Evolutionary conservation across 108 stramenopile species (phyloP).

Genomic region (Chaetoceros muelleri): DNA sequence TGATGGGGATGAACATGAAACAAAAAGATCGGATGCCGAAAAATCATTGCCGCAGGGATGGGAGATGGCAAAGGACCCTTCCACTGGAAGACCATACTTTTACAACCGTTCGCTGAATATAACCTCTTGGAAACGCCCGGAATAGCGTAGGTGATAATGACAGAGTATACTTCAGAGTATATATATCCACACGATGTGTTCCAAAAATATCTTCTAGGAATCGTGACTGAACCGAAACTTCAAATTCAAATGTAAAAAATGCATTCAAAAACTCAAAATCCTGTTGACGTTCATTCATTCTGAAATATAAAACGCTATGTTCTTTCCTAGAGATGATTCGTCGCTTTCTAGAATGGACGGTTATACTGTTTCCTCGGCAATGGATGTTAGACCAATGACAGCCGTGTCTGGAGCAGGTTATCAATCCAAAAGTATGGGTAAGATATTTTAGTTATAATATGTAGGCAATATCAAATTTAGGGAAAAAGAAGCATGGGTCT

Average conservation of each 20-base stretch:
- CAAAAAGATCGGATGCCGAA: no score
- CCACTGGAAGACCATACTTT: slow-evolving; percentile 60
- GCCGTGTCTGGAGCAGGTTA: slow-evolving; percentile 1
- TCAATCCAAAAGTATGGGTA: not conserved
- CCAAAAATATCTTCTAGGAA: no score
- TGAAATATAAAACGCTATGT: no score
- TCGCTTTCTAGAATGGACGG: no score
- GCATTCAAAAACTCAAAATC: no score
- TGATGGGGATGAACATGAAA: not conserved
- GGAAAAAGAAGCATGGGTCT: not conserved
- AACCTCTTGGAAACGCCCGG: slow-evolving; percentile 48
- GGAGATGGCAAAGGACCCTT: slow-evolving; percentile 52
- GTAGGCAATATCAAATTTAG: not conserved
- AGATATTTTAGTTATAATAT: not conserved
- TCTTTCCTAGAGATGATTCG: no score
- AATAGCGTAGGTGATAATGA: not conserved
- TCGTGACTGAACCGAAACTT: no score
- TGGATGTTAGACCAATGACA: slow-evolving; percentile 1
- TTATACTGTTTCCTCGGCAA: not conserved
- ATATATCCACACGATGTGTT: no score
- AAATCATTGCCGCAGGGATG: slow-evolving; percentile 29
- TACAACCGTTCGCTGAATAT: slow-evolving; percentile 47
- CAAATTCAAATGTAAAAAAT: no score
- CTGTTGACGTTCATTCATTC: no score
- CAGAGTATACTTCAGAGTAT: not conserved